These are phyloP conservation scores for Anethum foeniculum DNA, from an alignment of 140 eudicot genomes.

Conservation along the genomic window DNA sequence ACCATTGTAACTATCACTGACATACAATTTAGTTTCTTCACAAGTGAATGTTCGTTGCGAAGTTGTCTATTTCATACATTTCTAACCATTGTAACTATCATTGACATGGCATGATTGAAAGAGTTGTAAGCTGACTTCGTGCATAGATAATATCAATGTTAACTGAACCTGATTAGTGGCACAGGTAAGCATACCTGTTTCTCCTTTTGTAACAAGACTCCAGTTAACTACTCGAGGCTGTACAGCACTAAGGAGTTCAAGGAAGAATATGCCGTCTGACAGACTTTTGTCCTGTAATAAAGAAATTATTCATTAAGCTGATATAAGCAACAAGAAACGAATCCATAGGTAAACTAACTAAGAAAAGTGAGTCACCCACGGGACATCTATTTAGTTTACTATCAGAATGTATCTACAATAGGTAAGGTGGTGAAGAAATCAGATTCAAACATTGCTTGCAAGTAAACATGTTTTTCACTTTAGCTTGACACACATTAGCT, in stretches of 20 bases:
- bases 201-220: conserved; percentile 95
- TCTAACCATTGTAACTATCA: neutral
- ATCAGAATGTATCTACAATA: neutral
- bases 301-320: neutral
- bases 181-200: conserved; percentile 45
- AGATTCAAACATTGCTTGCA: neutral
- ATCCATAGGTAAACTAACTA: neutral
- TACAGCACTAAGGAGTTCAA: conserved; percentile 90
- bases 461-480: neutral
- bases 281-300: conserved; percentile 76
- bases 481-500: too few species aligned
- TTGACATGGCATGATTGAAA: neutral
- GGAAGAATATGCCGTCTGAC: conserved; percentile 82
- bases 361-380: neutral
- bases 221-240: conserved; percentile 85
- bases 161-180: neutral
- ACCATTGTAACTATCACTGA: neutral
- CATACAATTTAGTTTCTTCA: too few species aligned
- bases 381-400: neutral
- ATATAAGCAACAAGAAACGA: neutral
- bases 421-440: neutral
- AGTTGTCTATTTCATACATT: neutral
- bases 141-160: neutral
- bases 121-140: neutral
- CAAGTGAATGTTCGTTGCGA: too few species aligned